Percentiles rank a stretch among this genome's conserved stretches.
These are phyloP conservation scores for Wickerhamiella kurtzmanii DNA, from an alignment of 805 yeast species.

Conservation along the genomic window DNA sequence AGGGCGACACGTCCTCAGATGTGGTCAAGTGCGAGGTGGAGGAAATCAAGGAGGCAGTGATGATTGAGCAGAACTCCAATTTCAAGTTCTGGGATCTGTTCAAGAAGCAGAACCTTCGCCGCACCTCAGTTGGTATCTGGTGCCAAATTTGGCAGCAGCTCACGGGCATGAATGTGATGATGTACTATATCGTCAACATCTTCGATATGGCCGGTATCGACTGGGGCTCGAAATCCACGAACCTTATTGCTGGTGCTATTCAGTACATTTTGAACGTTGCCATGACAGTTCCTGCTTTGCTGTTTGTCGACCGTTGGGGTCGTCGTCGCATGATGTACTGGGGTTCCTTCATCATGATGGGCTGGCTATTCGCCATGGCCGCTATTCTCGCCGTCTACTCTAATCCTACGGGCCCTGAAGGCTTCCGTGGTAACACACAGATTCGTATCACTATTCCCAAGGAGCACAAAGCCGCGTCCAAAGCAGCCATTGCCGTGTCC, in stretches of 20 bases:
- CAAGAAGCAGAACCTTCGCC: slow-evolving; percentile 23
- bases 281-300: slow-evolving; percentile 45
- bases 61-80: slow-evolving; percentile 34
- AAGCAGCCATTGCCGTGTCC: slow-evolving; percentile 39
- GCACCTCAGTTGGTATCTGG: slow-evolving; percentile 24
- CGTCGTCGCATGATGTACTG: slow-evolving; percentile 46
- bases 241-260: slow-evolving; percentile 45
- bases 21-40: slow-evolving; percentile 42
- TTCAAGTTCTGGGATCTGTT: slow-evolving; percentile 38
- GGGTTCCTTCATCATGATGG: slow-evolving; percentile 53
- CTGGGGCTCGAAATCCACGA: slow-evolving; percentile 32
- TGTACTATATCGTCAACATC: slow-evolving; percentile 50
- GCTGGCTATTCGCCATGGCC: slow-evolving; percentile 52
- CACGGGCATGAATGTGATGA: slow-evolving; percentile 56
- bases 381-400: slow-evolving; percentile 27
- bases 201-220: slow-evolving; percentile 34
- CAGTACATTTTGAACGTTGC: slow-evolving; percentile 35
- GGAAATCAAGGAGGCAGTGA: slow-evolving; percentile 44
- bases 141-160: slow-evolving; percentile 45
- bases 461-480: slow-evolving; percentile 27
- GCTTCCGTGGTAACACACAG: slow-evolving; percentile 15
- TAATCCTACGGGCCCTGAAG: slow-evolving; percentile 15
- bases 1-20: slow-evolving; percentile 24
- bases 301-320: slow-evolving; percentile 45
- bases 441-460: slow-evolving; percentile 18